phyloP scores from a whole-genome alignment of 2,329 filamentous ascomycete species.

The Anisogramma anomala region DNA sequence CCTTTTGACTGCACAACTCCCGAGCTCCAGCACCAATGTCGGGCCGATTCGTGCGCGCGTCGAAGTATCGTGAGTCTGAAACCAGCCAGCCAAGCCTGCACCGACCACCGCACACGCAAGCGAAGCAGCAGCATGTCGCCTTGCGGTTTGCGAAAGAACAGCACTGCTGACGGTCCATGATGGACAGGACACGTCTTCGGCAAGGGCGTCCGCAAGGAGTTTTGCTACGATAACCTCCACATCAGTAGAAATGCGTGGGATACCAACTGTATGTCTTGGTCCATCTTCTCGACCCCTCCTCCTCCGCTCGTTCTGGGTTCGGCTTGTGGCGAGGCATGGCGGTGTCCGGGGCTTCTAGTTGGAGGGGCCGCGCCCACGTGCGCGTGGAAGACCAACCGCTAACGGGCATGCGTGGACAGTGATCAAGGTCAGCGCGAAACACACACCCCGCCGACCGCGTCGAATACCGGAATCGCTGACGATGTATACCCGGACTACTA shows the following conservation, averaged over 20 bases:
- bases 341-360: background rate
- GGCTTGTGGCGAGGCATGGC: background rate
- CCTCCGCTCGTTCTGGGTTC: no score
- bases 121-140: constrained; percentile 8
- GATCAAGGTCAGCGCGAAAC: background rate
- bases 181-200: constrained; percentile 88
- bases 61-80: constrained; percentile 51
- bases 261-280: constrained; percentile 50
- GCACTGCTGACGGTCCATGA: constrained; percentile 18
- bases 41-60: constrained; percentile 55
- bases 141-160: constrained; percentile 15
- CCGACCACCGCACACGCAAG: constrained; percentile 15
- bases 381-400: background rate
- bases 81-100: constrained; percentile 10
- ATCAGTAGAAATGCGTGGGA: constrained; percentile 99
- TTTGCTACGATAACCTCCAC: constrained; percentile 96
- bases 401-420: background rate
- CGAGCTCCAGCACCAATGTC: constrained; percentile 33
- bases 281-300: no score
- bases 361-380: background rate
- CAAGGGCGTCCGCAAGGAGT: constrained; percentile 88
- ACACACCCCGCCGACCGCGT: background rate
- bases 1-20: background rate
- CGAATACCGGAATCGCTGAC: constrained; percentile 13
- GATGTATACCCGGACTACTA: constrained; percentile 26